These are phyloP conservation scores for Botryotinia globosa DNA, from an alignment of 2,329 filamentous ascomycete genomes.

Conservation along the genomic window DNA sequence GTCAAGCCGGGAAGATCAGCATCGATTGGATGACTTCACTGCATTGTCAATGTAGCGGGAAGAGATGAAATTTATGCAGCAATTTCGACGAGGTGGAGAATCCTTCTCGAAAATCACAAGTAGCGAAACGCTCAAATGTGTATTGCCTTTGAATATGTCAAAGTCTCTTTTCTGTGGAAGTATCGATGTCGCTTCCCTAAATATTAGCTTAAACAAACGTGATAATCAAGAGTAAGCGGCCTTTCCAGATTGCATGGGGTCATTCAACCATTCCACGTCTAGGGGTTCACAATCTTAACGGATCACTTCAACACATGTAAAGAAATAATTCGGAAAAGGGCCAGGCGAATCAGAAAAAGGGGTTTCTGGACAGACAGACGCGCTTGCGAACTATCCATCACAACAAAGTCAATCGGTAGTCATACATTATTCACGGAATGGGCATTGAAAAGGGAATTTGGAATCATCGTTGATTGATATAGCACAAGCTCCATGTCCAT, in stretches of 20 bases:
- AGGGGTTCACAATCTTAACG: not conserved
- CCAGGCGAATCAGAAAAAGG: not conserved
- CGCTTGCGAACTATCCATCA: not conserved
- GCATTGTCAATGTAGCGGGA: not conserved
- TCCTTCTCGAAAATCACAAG: no score
- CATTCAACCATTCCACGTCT: no score
- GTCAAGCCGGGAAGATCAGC: not conserved
- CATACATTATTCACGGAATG: slow-evolving; percentile 5
- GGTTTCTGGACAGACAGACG: not conserved
- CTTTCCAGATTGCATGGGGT: not conserved
- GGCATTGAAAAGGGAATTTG: slow-evolving; percentile 7
- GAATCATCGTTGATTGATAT: slow-evolving; percentile 55
- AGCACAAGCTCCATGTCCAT: slow-evolving; percentile 42
- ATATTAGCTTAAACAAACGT: not conserved
- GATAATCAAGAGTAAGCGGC: not conserved
- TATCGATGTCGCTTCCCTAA: not conserved
- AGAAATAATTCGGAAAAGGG: not conserved
- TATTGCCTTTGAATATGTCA: not conserved
- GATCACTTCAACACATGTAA: not conserved
- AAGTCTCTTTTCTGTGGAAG: not conserved
- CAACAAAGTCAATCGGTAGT: not conserved
- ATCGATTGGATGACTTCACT: not conserved
- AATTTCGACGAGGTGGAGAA: no score
- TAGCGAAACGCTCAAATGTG: not conserved
- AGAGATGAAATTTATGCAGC: not conserved